phyloP scores from a whole-genome alignment of 108 stramenopile species.

The Nannochloropsis gaditana region DNA sequence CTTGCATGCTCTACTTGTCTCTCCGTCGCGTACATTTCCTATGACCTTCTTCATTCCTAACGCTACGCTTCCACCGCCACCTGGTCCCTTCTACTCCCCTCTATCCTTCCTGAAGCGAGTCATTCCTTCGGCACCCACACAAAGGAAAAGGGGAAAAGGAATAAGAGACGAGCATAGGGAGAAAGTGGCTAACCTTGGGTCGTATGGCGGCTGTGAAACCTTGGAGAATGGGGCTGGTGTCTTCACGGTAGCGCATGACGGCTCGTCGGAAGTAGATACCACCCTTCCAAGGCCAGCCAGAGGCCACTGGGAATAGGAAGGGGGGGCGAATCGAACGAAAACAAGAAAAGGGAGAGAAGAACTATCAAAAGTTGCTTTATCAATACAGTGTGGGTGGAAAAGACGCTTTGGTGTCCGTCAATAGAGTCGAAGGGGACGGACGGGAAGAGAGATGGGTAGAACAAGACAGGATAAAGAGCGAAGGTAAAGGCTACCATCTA shows the following conservation, averaged over 20 bases:
- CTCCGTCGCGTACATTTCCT: too few relatives aligned
- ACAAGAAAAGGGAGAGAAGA: neutral
- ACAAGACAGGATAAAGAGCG: neutral
- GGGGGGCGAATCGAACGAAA: constrained; percentile 23
- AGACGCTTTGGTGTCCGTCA: neutral
- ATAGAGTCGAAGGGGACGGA: neutral
- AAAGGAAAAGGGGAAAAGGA: neutral
- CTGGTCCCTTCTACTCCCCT: too few relatives aligned
- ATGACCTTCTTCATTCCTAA: too few relatives aligned
- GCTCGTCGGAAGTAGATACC: constrained; percentile 37
- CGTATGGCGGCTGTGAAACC: constrained; percentile 29
- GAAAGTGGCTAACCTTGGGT: neutral
- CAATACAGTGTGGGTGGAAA: neutral
- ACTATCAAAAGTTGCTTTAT: neutral
- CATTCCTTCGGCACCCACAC: too few relatives aligned
- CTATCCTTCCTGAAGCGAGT: too few relatives aligned
- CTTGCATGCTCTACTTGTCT: too few relatives aligned
- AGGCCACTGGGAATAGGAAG: constrained; percentile 20
- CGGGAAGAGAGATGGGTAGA: constrained; percentile 1
- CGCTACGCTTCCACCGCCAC: too few relatives aligned
- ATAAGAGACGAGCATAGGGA: neutral
- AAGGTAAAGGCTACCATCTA: too few relatives aligned
- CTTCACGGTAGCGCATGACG: constrained; percentile 45
- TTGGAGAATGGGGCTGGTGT: constrained; percentile 52
- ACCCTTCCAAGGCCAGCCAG: constrained; percentile 47